phyloP scores from a whole-genome alignment of 257 asterid genomes.

The Anisodus acutangulus region DNA sequence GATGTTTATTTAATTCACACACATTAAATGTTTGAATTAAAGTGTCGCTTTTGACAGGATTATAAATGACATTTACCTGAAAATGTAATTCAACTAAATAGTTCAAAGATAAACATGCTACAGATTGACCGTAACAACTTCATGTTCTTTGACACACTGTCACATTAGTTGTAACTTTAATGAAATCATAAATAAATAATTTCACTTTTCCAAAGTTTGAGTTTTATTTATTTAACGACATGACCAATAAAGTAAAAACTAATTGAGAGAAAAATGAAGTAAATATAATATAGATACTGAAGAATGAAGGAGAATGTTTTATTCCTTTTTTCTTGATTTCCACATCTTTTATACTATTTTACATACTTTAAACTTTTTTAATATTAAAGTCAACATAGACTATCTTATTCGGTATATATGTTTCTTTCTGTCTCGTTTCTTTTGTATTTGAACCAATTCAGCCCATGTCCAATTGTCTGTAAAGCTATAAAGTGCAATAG shows the following conservation, averaged over 20 bases:
- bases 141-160: neutral
- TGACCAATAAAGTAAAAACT: neutral
- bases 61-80: neutral
- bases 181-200: neutral
- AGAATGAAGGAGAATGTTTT: neutral
- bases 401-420: too few species aligned
- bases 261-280: neutral
- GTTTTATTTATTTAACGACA: neutral
- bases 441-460: too few species aligned
- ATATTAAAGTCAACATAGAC: too few species aligned
- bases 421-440: too few species aligned
- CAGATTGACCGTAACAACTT: neutral
- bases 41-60: neutral
- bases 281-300: neutral
- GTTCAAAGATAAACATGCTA: neutral
- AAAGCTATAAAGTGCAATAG: too few species aligned
- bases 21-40: neutral
- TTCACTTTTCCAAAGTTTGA: too few species aligned
- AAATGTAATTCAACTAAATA: neutral
- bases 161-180: neutral
- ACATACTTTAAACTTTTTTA: too few species aligned
- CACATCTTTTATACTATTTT: neutral
- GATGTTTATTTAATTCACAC: slow-evolving; percentile 5
- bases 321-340: neutral
- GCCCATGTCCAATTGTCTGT: too few species aligned